Evolutionary conservation across 1,284 basidiomycete genomes (phyloP).

Genomic region (Tylopilus microsporus): DNA sequence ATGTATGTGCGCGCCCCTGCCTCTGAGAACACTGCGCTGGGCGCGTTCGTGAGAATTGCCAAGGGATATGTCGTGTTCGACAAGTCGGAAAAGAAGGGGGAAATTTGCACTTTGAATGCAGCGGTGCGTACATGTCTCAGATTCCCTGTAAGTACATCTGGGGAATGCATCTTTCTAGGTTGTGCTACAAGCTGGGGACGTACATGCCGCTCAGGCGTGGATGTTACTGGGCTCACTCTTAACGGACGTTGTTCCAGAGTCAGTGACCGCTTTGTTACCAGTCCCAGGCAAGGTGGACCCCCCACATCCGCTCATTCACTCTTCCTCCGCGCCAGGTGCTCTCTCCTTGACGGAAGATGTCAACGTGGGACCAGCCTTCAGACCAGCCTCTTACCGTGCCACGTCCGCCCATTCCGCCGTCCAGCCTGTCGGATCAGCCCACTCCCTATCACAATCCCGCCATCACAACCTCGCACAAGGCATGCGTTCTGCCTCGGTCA

Average conservation of each 20-base stretch:
- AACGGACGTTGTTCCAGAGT: slow-evolving; percentile 41
- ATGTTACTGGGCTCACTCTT: slow-evolving; percentile 58
- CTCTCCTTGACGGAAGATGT: slow-evolving; percentile 30
- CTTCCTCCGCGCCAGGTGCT: slow-evolving; percentile 41
- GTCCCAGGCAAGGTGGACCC: slow-evolving; percentile 21
- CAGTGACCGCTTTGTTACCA: slow-evolving; percentile 24
- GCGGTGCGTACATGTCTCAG: too few species aligned
- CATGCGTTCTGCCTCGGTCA: slow-evolving; percentile 16
- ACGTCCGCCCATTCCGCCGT: slow-evolving; percentile 24
- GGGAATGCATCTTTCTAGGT: too few species aligned
- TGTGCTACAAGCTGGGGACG: too few species aligned
- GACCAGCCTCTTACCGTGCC: slow-evolving; percentile 22
- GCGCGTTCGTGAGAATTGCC: too few species aligned
- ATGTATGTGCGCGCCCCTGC: too few species aligned
- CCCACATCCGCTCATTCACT: slow-evolving; percentile 33
- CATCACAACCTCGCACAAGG: slow-evolving; percentile 6
- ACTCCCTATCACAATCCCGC: slow-evolving; percentile 26
- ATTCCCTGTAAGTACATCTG: too few species aligned
- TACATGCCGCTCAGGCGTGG: slow-evolving; percentile 51
- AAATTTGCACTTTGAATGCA: too few species aligned
- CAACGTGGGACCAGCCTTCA: slow-evolving; percentile 13
- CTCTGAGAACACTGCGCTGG: too few species aligned
- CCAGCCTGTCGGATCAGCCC: slow-evolving; percentile 9
- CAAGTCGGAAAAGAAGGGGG: too few species aligned
- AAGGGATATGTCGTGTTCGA: too few species aligned